Evolutionary conservation across 2,329 filamentous ascomycete genomes (phyloP).

Genomic region (Diplodia sapinea): DNA sequence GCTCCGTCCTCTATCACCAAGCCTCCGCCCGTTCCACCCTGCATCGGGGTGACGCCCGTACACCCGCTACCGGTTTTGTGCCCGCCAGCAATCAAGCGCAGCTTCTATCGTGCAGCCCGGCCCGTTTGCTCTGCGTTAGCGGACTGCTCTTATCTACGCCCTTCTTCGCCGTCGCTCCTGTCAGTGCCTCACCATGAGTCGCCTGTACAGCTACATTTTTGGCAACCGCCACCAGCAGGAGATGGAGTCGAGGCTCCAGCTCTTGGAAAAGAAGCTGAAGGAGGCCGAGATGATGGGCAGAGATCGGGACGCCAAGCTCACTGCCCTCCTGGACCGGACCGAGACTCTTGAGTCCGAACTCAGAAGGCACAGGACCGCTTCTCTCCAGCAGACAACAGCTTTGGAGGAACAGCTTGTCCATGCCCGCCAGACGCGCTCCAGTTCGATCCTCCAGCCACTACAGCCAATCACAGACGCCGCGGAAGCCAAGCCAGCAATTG

Average conservation of each 20-base stretch:
- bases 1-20: constrained; percentile 1
- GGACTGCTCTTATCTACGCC: not conserved
- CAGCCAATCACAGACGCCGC: constrained; percentile 22
- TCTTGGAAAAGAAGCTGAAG: constrained; percentile 36
- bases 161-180: not conserved
- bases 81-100: not conserved
- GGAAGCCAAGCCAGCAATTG: constrained; percentile 9
- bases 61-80: not conserved
- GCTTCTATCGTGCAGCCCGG: not conserved
- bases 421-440: constrained; percentile 19
- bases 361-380: constrained; percentile 33
- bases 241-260: constrained; percentile 15
- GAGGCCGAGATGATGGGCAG: constrained; percentile 20
- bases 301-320: constrained; percentile 38
- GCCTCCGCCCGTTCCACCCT: not conserved
- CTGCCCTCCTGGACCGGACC: constrained; percentile 40
- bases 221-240: constrained; percentile 23
- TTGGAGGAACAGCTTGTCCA: constrained; percentile 50
- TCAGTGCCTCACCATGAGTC: constrained; percentile 13
- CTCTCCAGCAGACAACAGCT: constrained; percentile 44
- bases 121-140: not conserved
- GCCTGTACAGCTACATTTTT: constrained; percentile 27
- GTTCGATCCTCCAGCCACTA: constrained; percentile 16
- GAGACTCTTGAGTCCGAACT: constrained; percentile 31
- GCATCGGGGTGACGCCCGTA: not conserved